Base-by-base conservation (phyloP, 495 filamentous ascomycete genomes). In the Penicillium manginii region DNA sequence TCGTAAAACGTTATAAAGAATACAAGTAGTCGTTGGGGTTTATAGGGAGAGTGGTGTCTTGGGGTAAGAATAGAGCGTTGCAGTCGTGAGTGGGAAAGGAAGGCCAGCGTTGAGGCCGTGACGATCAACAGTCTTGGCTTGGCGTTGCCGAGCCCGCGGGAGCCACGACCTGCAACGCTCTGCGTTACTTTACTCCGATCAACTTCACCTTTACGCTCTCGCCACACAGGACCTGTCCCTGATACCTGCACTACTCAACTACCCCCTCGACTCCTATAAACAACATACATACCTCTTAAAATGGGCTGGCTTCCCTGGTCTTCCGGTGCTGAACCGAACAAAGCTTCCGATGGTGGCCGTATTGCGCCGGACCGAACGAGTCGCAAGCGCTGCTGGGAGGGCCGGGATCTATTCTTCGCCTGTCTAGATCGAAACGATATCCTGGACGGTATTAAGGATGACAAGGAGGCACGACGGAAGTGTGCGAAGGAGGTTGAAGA, bases 381-480 rank as follows among this genome's bases (percentile, higher is more conserved):
- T 66, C 86, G 94, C 55, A 79, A 86, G 47, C 78, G 80, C 46
- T 98, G 94, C 84, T 98, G 91, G 88, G 88, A 88, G 49, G 87
- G 88, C 15, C 84, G 94, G 26, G 94, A 98, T 71, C 68, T 65
- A 33, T 98, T 93, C 78, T 98, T 94, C 73, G 72, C 76, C 23
- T 98, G 94, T 63, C 78, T 98, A 8, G 92, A 97, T 66, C 77
- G 79, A 50, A 80, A 91, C 74, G 80, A 84, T 57, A 96, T 98
- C 62, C 61, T 97, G 19, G 93, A 98, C 66, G 81, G 86, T n/a
- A 78, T 97, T 54, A 90, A 88, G 68, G 83, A 91, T 40, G 83
- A 86, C 59, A 85, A 84, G 46, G 78, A 77, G 39, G 86, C 85
- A 23, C 78, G 83, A 52, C 78, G 83, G 64, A 81, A 83, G 48